Evolutionary conservation across 2,329 filamentous ascomycete genomes (phyloP).

Genomic region (Pyrenophora seminiperda): DNA sequence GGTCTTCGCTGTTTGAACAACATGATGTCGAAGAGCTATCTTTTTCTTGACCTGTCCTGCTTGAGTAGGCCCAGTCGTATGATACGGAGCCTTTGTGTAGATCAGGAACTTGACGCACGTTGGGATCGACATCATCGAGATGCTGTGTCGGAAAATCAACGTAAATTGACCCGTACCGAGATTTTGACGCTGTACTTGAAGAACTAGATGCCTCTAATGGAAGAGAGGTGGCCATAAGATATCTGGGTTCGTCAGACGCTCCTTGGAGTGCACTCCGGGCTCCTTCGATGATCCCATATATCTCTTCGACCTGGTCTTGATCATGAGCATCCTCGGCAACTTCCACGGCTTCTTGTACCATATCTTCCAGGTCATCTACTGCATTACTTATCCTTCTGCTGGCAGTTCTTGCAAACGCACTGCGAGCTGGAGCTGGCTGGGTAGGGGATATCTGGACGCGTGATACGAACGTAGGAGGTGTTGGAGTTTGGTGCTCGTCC

Average conservation of each 20-base stretch:
- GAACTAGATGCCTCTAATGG: conserved; percentile 27
- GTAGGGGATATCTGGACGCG: conserved; percentile 29
- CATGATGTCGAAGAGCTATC: conserved; percentile 14
- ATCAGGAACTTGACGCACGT: conserved; percentile 5
- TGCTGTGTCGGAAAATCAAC: not conserved
- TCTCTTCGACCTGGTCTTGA: conserved; percentile 42
- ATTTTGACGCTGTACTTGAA: conserved; percentile 1
- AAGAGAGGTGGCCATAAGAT: conserved; percentile 29
- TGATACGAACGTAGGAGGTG: conserved; percentile 22
- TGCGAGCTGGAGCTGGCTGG: conserved; percentile 26
- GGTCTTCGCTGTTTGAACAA: conserved; percentile 10
- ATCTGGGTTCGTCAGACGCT: conserved; percentile 30
- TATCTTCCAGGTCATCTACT: conserved; percentile 49
- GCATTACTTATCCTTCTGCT: conserved; percentile 36
- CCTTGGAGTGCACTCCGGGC: conserved; percentile 45
- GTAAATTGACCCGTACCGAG: not conserved
- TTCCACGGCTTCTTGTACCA: conserved; percentile 50
- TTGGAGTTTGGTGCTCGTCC: not conserved
- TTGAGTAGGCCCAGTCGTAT: conserved; percentile 39
- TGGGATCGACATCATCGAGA: conserved; percentile 4
- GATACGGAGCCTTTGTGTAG: conserved; percentile 23
- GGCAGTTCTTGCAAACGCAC: conserved; percentile 25
- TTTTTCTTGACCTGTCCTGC: not conserved
- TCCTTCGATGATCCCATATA: conserved; percentile 49
- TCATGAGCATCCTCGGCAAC: conserved; percentile 45